Base-by-base conservation (phyloP, 129 eudicot species). In the Saposhnikovia divaricata region DNA sequence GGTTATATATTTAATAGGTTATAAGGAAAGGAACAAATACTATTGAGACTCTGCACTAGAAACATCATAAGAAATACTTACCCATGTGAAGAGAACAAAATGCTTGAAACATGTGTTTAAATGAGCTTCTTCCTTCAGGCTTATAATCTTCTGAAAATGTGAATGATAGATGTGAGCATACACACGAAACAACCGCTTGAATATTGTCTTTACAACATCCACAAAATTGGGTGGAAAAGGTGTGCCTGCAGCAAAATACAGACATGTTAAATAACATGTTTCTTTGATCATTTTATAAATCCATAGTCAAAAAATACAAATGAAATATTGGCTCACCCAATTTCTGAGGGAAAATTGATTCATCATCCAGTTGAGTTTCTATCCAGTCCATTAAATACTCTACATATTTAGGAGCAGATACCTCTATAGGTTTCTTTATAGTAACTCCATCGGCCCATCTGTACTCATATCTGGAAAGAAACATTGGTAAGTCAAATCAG, bases 361-460 rank as follows among this genome's bases (percentile, higher is more conserved):
- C 91, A 77, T 88, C 88, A 82, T 88, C 91, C 47, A 88, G 87
- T 80, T 88, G 91, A 77, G 89, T 45, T 86, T 88, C 91, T 63
- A 88, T 84, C 91, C 91, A 88, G 38, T 86, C 89, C 91, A 88
- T 88, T 82, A 88, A 79, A 81, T 88, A 88, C 82, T 88, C 91
- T 11, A 88, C 91, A 46, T 89, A 86, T 55, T 89, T 82, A 39
- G 88, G 92, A 82, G 92, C 90, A 72, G 92, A 88, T 59, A 88
- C 92, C 79, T 84, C 92, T 44, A 88, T 88, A 0, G 92, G 92
- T 84, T 82, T 88, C 88, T 88, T 89, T 72, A 89, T 89, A 40
- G 89, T 45, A 71, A 89, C 93, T 72, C 93, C 93, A 80, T 89
- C 93, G 37, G 93, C 93, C 93, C 93, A 89, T 80, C 93, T 80